Conservation (phyloP, 495 filamentous ascomycete species). For the Penicillium riverlandense region DNA sequence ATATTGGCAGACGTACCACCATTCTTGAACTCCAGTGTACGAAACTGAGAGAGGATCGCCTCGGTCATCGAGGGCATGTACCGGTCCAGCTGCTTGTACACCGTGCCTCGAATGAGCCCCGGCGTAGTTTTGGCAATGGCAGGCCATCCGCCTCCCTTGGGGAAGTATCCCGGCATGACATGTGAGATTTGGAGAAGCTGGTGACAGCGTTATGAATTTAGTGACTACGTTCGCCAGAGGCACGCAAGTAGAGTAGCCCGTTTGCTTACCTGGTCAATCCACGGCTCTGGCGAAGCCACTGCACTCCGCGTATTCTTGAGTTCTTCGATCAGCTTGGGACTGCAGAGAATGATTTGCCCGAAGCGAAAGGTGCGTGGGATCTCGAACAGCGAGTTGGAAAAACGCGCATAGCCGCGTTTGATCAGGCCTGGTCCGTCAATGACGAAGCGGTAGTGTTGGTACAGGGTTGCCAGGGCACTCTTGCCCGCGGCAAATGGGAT, state of each 20-base stretch:
- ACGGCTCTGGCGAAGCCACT: constrained; percentile 15
- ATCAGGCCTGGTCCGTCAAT: constrained; percentile 13
- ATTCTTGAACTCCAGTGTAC: not conserved
- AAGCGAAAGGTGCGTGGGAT: constrained; percentile 20
- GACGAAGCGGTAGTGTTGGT: constrained; percentile 16
- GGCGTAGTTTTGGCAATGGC: constrained; percentile 18
- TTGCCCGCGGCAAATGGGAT: constrained; percentile 7
- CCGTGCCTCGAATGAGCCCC: constrained; percentile 15
- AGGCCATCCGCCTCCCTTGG: constrained; percentile 13
- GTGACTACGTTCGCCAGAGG: not conserved
- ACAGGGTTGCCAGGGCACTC: constrained; percentile 5
- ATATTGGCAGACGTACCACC: constrained; percentile 4
- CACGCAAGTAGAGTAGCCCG: not conserved
- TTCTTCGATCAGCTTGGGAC: constrained; percentile 15
- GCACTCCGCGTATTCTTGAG: constrained; percentile 8
- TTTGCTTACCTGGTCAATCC: constrained; percentile 18
- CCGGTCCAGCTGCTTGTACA: constrained; percentile 12
- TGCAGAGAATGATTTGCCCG: constrained; percentile 17
- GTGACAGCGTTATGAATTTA: not conserved
- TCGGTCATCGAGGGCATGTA: constrained; percentile 16
- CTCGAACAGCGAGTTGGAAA: constrained; percentile 12
- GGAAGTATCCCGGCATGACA: constrained; percentile 23
- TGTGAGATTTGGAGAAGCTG: constrained; percentile 20
- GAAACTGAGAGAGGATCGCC: constrained; percentile 12
- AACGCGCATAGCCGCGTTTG: constrained; percentile 9